phyloP scores from a whole-genome alignment of 192 early-diverging fungal species.

The Gonapodya sp. region DNA sequence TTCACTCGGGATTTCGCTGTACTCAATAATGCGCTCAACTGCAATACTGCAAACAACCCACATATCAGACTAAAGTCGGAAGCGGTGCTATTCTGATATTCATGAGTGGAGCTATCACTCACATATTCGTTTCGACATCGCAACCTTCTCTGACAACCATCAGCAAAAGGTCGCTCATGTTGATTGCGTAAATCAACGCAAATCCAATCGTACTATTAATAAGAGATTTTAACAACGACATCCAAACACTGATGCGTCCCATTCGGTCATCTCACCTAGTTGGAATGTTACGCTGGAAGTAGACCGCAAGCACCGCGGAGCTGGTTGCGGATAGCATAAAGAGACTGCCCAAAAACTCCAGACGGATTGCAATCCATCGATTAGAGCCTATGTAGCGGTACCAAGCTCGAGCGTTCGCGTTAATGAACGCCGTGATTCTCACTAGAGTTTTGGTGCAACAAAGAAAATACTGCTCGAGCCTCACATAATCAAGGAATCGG shows the following conservation, averaged over 20 bases:
- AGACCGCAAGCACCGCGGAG: neutral
- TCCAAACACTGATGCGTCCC: conserved; percentile 20
- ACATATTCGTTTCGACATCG: neutral
- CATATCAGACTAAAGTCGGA: neutral
- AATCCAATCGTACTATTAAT: neutral
- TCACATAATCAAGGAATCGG: neutral
- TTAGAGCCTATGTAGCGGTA: conserved; percentile 15
- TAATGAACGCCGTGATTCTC: neutral
- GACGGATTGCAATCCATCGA: conserved; percentile 18
- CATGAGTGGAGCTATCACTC: neutral
- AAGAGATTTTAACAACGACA: conserved; percentile 23
- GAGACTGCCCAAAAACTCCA: conserved; percentile 12
- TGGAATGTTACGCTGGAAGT: neutral
- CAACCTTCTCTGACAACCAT: neutral
- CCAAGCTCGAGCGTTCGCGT: conserved; percentile 14
- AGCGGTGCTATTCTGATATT: no score
- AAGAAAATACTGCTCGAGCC: no score
- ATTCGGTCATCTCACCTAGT: conserved; percentile 24
- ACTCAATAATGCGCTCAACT: conserved; percentile 6
- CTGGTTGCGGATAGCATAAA: neutral
- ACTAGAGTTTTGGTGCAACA: neutral
- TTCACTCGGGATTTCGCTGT: neutral
- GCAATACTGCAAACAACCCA: neutral
- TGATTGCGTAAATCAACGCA: neutral
- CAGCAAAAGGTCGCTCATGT: neutral